Evolutionary conservation across 2,329 filamentous ascomycete species (phyloP).

Genomic region (Fusarium keratoplasticum): DNA sequence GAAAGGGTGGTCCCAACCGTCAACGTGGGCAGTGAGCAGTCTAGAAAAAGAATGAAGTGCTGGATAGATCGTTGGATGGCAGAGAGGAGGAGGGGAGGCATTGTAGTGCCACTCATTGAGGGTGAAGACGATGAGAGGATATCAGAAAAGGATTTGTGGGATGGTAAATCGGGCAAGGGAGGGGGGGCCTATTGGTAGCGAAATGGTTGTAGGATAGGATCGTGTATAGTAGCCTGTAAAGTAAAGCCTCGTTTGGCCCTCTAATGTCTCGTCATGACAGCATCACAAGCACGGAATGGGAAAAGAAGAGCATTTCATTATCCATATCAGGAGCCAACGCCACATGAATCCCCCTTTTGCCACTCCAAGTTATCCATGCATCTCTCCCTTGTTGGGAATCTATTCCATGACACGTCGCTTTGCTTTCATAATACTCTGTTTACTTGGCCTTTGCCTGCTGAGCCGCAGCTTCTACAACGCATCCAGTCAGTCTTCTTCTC

Average conservation of each 20-base stretch:
- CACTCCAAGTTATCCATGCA: conserved; percentile 33
- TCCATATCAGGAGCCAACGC: conserved; percentile 46
- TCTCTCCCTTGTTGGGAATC: conserved; percentile 12
- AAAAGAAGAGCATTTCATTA: conserved; percentile 43
- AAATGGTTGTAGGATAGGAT: not conserved
- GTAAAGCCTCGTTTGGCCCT: not conserved
- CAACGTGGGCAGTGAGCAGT: conserved; percentile 75
- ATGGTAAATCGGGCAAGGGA: conserved; percentile 53
- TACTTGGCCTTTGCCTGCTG: conserved; percentile 68
- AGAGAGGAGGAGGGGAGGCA: conserved; percentile 67
- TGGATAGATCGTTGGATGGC: conserved; percentile 74
- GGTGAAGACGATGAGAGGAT: conserved; percentile 50
- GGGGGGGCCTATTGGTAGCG: conserved; percentile 55
- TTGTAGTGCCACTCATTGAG: conserved; percentile 58
- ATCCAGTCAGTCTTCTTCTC: conserved; percentile 10
- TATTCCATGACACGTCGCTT: conserved; percentile 14
- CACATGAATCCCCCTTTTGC: conserved; percentile 35
- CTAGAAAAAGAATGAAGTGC: conserved; percentile 69
- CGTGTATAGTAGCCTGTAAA: not conserved
- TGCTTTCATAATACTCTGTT: conserved; percentile 24
- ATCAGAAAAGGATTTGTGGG: conserved; percentile 49
- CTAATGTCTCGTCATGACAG: not conserved
- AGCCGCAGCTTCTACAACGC: conserved; percentile 63
- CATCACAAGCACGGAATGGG: conserved; percentile 7
- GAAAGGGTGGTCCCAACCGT: conserved; percentile 94